Percentiles rank a stretch among this genome's conserved stretches.
Conservation (phyloP, 192 early-diverging fungal genomes). For the Globomyces pollinis-pini region DNA sequence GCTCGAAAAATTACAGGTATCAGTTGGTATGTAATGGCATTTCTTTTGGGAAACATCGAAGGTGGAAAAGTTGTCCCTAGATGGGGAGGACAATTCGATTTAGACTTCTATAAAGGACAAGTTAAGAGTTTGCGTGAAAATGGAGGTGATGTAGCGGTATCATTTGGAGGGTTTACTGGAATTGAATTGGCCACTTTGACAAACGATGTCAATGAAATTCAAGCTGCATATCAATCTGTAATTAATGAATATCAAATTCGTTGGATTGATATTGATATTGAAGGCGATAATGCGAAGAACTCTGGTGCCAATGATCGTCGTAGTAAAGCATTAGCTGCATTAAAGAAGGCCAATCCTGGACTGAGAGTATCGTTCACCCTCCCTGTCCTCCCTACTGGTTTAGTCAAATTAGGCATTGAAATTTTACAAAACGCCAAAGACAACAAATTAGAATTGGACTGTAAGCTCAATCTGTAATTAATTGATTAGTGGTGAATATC, state of each 20-base stretch:
- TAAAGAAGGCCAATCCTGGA: slow-evolving; percentile 19
- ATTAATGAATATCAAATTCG: slow-evolving; percentile 25
- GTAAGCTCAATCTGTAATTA: not conserved
- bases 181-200: slow-evolving; percentile 22
- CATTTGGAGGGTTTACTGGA: slow-evolving; percentile 36
- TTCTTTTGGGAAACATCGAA: slow-evolving; percentile 20
- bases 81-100: not conserved
- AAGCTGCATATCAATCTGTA: slow-evolving; percentile 24
- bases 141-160: slow-evolving; percentile 36
- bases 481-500: slow-evolving; percentile 39
- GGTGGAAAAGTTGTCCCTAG: not conserved
- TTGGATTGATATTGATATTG: slow-evolving; percentile 42
- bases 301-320: slow-evolving; percentile 21
- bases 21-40: slow-evolving; percentile 32
- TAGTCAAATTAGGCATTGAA: slow-evolving; percentile 11
- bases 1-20: slow-evolving; percentile 13
- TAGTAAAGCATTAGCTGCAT: slow-evolving; percentile 22
- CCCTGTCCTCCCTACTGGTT: slow-evolving; percentile 24
- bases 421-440: slow-evolving; percentile 22
- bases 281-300: slow-evolving; percentile 23
- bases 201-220: slow-evolving; percentile 12
- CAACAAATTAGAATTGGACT: slow-evolving; percentile 19
- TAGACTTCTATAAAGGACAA: slow-evolving; percentile 11
- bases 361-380: slow-evolving; percentile 32
- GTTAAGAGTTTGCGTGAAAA: slow-evolving; percentile 10